phyloP scores from a whole-genome alignment of 495 filamentous ascomycete genomes.

The Talaromyces adpressus region DNA sequence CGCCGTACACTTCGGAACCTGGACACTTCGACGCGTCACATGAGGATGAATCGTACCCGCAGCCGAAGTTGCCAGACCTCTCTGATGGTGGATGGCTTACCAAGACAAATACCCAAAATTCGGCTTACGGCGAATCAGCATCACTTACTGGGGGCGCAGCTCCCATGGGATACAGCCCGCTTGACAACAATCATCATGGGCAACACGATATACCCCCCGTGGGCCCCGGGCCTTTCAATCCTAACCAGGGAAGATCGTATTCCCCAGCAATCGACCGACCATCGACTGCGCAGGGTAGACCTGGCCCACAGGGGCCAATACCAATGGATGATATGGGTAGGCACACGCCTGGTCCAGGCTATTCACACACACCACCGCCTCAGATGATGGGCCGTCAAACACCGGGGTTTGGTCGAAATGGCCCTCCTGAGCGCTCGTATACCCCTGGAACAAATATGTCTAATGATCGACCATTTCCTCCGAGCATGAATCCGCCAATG shows the following conservation, averaged over 20 bases:
- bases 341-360: slow-evolving; percentile 10
- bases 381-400: slow-evolving; percentile 11
- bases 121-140: slow-evolving; percentile 32
- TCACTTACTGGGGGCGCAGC: slow-evolving; percentile 53
- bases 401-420: slow-evolving; percentile 10
- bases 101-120: slow-evolving; percentile 37
- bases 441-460: background rate
- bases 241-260: slow-evolving; percentile 14
- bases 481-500: background rate
- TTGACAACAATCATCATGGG: slow-evolving; percentile 21
- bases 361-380: slow-evolving; percentile 7
- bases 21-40: slow-evolving; percentile 25
- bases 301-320: background rate
- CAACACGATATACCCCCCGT: slow-evolving; percentile 20
- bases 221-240: slow-evolving; percentile 16
- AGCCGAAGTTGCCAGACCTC: slow-evolving; percentile 38
- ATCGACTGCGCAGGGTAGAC: background rate
- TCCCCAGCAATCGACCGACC: slow-evolving; percentile 16
- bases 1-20: slow-evolving; percentile 52
- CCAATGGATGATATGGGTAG: slow-evolving; percentile 1
- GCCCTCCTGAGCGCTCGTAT: slow-evolving; percentile 10
- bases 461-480: slow-evolving; percentile 1
- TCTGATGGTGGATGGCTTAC: slow-evolving; percentile 23
- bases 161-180: slow-evolving; percentile 49
- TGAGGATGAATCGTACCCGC: slow-evolving; percentile 15